Base-by-base conservation (phyloP, 2,329 filamentous ascomycete species). In the Venturia carpophila region DNA sequence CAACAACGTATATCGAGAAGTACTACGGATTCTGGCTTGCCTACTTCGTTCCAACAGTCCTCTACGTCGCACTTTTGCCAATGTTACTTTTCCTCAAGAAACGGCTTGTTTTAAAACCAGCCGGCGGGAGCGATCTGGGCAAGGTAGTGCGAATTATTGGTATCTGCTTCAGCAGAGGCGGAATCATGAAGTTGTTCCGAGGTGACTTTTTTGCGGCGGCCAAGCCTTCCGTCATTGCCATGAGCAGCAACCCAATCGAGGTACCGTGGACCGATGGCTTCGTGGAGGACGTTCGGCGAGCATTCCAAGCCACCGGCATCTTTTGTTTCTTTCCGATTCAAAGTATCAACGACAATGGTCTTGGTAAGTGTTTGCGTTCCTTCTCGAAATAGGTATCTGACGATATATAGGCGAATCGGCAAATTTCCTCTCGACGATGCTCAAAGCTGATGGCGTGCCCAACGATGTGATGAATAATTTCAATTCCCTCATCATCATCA, bases 391-490 rank as follows among this genome's bases (percentile, higher is more conserved):
- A 71, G 71, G 82, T 70, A 77, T 63, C 34, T 66, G 63, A 39
- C 63, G 64, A 5, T 67, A 67, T 67, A 67, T 21, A 43, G 42
- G 45, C 30, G 39, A 64, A n/a, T 11, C 45, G 13, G 24, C 42
- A 17, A 42, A 58, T 11, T 56, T 39, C 17, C 19, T 43, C 4
- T 21, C 19, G 5, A 64, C 47, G 1, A 58, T 64, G 63, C 37
- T 43, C 37, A 30, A 39, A 41, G 37, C 13, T 4, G 55, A 81
- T 63, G 80, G 80, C 27, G 79, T 79, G 0, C 80, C 80, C 55
- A 83, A 82, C 69, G 80, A 82, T 64, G 72, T 82, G 11, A 74
- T 82, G 45, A 72, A 67, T 69, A 82, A 82, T 72, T 81, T 82
- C 72, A 82, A 82, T 71, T 74, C 80, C 0, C 70, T 82, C 11